Evolutionary conservation across 371 early-diverging fungal genomes (phyloP).

Genomic region (Lichtheimia ramosa): DNA sequence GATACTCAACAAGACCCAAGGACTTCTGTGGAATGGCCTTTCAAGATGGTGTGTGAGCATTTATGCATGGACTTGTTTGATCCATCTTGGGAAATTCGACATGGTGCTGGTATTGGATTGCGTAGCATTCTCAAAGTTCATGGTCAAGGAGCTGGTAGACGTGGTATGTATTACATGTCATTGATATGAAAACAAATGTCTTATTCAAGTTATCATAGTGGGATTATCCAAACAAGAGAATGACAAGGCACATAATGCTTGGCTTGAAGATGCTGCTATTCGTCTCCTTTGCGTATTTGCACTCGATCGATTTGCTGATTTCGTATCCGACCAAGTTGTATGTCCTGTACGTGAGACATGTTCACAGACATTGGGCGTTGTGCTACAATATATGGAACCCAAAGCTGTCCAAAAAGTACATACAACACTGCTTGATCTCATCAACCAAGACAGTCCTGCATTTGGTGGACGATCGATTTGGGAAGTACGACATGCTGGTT

Average conservation of each 20-base stretch:
- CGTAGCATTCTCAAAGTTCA: slow-evolving; percentile 87
- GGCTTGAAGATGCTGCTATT: slow-evolving; percentile 86
- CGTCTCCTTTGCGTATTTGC: slow-evolving; percentile 91
- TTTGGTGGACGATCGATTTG: slow-evolving; percentile 66
- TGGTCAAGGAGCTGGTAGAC: slow-evolving; percentile 82
- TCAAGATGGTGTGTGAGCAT: slow-evolving; percentile 87
- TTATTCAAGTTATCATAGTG: slow-evolving; percentile 9
- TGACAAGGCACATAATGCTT: slow-evolving; percentile 67
- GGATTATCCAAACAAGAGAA: slow-evolving; percentile 62
- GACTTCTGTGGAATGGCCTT: slow-evolving; percentile 78
- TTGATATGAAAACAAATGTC: background rate
- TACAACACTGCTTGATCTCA: slow-evolving; percentile 54
- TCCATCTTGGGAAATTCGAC: slow-evolving; percentile 93
- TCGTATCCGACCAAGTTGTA: slow-evolving; percentile 93
- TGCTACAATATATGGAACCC: slow-evolving; percentile 70
- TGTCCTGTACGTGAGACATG: slow-evolving; percentile 96
- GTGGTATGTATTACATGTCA: slow-evolving; percentile 30
- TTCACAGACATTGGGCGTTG: slow-evolving; percentile 89
- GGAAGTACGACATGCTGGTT: slow-evolving; percentile 94
- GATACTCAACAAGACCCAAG: slow-evolving; percentile 22
- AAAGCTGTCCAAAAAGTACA: slow-evolving; percentile 57
- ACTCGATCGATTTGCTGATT: slow-evolving; percentile 95
- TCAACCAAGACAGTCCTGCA: slow-evolving; percentile 56
- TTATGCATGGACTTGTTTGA: slow-evolving; percentile 90
- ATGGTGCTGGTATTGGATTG: slow-evolving; percentile 95